Conservation (phyloP, 2,329 filamentous ascomycete genomes). For the Colletotrichum scovillei region DNA sequence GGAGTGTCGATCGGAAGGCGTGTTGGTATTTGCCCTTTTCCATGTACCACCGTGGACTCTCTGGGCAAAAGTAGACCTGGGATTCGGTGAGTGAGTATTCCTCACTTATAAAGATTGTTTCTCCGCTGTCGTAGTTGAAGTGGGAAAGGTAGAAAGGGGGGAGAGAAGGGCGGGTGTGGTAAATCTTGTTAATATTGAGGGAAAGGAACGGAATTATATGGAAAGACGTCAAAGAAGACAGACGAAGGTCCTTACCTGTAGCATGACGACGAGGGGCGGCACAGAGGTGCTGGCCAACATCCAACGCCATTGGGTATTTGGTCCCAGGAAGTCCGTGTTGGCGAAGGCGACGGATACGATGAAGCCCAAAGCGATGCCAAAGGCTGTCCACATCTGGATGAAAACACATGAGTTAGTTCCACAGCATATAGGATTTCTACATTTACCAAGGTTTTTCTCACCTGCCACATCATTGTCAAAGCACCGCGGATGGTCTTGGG, state of each 20-base stretch:
- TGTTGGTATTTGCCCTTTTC: slow-evolving; percentile 58
- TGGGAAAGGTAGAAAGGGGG: too few relatives aligned
- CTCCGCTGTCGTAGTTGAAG: too few relatives aligned
- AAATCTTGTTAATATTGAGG: too few relatives aligned
- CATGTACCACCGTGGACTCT: slow-evolving; percentile 66
- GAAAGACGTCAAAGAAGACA: neutral
- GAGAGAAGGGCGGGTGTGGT: neutral
- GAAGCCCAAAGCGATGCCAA: slow-evolving; percentile 54
- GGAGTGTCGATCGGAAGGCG: slow-evolving; percentile 57
- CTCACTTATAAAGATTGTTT: neutral
- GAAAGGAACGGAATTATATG: neutral
- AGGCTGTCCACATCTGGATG: slow-evolving; percentile 40
- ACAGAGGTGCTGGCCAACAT: slow-evolving; percentile 64
- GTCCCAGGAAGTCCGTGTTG: slow-evolving; percentile 46
- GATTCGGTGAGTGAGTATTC: neutral
- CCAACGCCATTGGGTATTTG: slow-evolving; percentile 46
- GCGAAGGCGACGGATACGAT: slow-evolving; percentile 47
- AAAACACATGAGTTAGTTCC: neutral
- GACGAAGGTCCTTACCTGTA: slow-evolving; percentile 42
- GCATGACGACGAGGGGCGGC: slow-evolving; percentile 61
- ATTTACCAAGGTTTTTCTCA: neutral
- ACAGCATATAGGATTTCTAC: too few relatives aligned
- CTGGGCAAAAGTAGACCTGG: slow-evolving; percentile 63
- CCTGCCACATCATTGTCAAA: slow-evolving; percentile 52
- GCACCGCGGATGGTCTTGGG: slow-evolving; percentile 52